Base-by-base conservation (phyloP, 345 rosid genomes). In the Brassica nigra region DNA sequence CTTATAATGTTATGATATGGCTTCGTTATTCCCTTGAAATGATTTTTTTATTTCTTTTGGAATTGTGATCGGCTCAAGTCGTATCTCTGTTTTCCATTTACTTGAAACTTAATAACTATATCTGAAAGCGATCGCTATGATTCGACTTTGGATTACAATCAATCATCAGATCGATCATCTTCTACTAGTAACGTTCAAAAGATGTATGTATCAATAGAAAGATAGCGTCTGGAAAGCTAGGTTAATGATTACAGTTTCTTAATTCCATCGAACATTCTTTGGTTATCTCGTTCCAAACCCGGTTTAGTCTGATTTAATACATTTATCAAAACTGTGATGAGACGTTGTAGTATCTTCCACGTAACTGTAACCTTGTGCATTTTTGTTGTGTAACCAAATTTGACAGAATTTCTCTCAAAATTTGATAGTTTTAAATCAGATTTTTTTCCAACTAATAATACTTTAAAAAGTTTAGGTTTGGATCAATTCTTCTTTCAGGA, bases 231-330 rank as follows among this genome's bases (percentile, higher is more conserved):
- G 39, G 18, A 37, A 36, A 57, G 6, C 1, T 57, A 76, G 55
- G n/a, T 37, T 66, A 36, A 58, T 76, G 33, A 67, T 58, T 57
- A 58, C 14, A 47, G 14, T 58, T n/a, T 52, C 58, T 52, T 52
- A 52, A 5, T 39, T 57, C 58, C 16, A 36, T 75, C 18, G 36
- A 75, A 66, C 29, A 75, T 57, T 15, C 8, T 66, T 64, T 27
- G 66, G 66, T 66, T 68, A 20, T 58, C 59, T 58, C 30, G 18
- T 75, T 28, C 34, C 65, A 34, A 14, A 4, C 20, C 72, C 66
- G 78, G 78, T 66, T 75, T 34, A 55, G 65, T 14, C 54, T 66
- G 42, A 52, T 52, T n/a, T 15, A 52, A 6, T 54, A 9, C 55
- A 49, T 14, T 15, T 6, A 15, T 52, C 58, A 52, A 49, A 44